Conservation (phyloP, 2,329 filamentous ascomycete genomes). For the Aspergillus brasiliensis region DNA sequence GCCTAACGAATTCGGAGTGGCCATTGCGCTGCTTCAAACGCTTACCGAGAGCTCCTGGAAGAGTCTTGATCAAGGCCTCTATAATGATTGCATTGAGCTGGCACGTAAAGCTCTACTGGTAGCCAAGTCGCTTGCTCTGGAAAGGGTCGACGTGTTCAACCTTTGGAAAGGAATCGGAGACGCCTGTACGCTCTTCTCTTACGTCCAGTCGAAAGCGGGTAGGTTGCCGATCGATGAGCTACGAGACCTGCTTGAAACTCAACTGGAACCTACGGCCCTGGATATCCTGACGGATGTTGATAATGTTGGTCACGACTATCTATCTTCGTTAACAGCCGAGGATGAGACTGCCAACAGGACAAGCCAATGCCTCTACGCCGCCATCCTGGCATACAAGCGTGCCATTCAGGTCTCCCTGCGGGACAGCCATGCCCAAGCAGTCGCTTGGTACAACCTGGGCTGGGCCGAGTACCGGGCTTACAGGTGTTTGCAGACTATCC, state of each 20-base stretch:
- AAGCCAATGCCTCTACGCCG: constrained; percentile 64
- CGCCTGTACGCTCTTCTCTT: constrained; percentile 81
- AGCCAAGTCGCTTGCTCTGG: constrained; percentile 62
- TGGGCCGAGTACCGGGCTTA: constrained; percentile 90
- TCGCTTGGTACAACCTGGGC: constrained; percentile 96
- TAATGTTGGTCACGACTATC: constrained; percentile 53
- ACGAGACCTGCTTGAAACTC: constrained; percentile 58
- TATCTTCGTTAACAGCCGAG: constrained; percentile 37
- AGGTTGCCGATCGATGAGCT: constrained; percentile 64
- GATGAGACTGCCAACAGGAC: constrained; percentile 38
- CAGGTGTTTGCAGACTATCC: constrained; percentile 57
- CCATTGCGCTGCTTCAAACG: constrained; percentile 84
- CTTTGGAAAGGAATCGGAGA: constrained; percentile 93
- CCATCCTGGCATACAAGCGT: constrained; percentile 84
- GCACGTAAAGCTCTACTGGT: constrained; percentile 70
- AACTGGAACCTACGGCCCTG: constrained; percentile 56
- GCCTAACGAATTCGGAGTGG: constrained; percentile 78
- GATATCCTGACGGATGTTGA: constrained; percentile 70
- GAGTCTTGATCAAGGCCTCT: constrained; percentile 78
- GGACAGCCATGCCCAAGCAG: constrained; percentile 84
- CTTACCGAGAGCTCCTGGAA: constrained; percentile 79
- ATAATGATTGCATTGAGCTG: constrained; percentile 76
- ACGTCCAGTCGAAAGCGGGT: constrained; percentile 67
- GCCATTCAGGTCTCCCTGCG: constrained; percentile 72
- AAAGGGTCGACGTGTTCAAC: constrained; percentile 76